Percentiles rank a stretch among this genome's conserved stretches.
Evolutionary conservation across 2,329 filamentous ascomycete genomes (phyloP).

Genomic region (Didymella keratinophila): DNA sequence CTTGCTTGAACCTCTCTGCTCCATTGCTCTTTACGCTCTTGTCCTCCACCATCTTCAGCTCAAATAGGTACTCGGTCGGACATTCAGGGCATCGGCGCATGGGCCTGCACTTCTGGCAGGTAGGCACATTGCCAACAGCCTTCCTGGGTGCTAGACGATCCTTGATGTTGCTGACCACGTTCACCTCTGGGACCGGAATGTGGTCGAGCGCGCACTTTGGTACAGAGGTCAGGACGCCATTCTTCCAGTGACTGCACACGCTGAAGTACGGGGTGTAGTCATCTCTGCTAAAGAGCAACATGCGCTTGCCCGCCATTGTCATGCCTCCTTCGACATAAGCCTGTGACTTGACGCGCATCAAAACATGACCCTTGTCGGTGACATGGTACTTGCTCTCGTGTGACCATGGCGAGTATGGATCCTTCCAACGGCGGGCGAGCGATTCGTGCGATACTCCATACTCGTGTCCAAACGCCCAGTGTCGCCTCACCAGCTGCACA

Average conservation of each 20-base stretch:
- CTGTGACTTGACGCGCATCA: conserved; percentile 66
- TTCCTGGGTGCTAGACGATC: conserved; percentile 36
- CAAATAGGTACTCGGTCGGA: conserved; percentile 68
- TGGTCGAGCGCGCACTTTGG: conserved; percentile 69
- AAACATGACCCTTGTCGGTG: conserved; percentile 61
- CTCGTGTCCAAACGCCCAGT: conserved; percentile 57
- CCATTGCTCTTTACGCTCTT: conserved; percentile 49
- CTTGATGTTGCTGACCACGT: conserved; percentile 53
- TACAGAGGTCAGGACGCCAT: conserved; percentile 66
- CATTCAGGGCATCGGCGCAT: conserved; percentile 69
- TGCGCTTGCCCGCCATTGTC: conserved; percentile 60
- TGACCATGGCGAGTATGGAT: conserved; percentile 60
- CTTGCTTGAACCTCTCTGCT: conserved; percentile 63
- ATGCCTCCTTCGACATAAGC: conserved; percentile 60
- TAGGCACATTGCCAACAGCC: conserved; percentile 56
- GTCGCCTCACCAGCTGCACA: conserved; percentile 64
- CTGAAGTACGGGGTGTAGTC: conserved; percentile 70
- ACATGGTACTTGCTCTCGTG: conserved; percentile 63
- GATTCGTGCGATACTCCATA: conserved; percentile 40
- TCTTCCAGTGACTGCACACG: conserved; percentile 68
- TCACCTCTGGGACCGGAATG: conserved; percentile 58
- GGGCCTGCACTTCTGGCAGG: conserved; percentile 65
- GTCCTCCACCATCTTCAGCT: conserved; percentile 67
- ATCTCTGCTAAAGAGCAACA: conserved; percentile 66
- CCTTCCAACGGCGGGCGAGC: conserved; percentile 63